Base-by-base conservation (phyloP, 345 rosid species). In the Cardamine chenopodiifolia region DNA sequence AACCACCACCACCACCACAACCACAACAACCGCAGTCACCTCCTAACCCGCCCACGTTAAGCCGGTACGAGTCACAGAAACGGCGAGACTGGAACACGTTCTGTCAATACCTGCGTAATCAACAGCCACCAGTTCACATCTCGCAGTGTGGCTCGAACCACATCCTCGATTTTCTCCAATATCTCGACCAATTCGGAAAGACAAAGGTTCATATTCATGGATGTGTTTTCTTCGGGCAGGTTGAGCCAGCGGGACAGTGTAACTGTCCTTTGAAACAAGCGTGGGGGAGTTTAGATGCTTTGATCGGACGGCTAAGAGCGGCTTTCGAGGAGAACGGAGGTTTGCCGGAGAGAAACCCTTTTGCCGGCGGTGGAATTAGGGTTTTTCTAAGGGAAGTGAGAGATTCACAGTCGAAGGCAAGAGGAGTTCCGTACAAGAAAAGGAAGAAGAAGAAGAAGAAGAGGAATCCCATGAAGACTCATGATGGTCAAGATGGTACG, bases 261-360 rank as follows among this genome's bases (percentile, higher is more conserved):
- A 84, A 85, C 55, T 91, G 97, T 66, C 96, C 97, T 0, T 83
- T 91, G 1, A 87, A 83, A 48, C 97, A 91, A 79, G 97, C 97
- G 20, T 91, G 97, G 97, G 97, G 97, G 2, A 91, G 97, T 78
- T 90, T 91, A 7, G 97, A 91, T 70, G 96, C 97, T 7, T 88
- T 91, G 76, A 91, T 91, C 85, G 97, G 97, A 14, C 84, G 97
- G 44, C 84, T 91, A 22, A 79, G 97, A 62, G 97, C 96, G 7
- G 97, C 97, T 32, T 91, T 80, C 17, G 97, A 89, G 62, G 97
- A 91, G 67, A 89, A 89, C 75, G 96, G 97, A 3, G 93, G 93
- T 3, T 66, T 83, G 52, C 93, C 96, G 12, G 97, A 89, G 70
- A 84, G 88, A 19, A 91, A 91, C 82, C 97, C 97, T 1, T 91